These are phyloP conservation scores for Lodderomyces theae DNA, from an alignment of 1,139 yeast species.

Conservation along the genomic window DNA sequence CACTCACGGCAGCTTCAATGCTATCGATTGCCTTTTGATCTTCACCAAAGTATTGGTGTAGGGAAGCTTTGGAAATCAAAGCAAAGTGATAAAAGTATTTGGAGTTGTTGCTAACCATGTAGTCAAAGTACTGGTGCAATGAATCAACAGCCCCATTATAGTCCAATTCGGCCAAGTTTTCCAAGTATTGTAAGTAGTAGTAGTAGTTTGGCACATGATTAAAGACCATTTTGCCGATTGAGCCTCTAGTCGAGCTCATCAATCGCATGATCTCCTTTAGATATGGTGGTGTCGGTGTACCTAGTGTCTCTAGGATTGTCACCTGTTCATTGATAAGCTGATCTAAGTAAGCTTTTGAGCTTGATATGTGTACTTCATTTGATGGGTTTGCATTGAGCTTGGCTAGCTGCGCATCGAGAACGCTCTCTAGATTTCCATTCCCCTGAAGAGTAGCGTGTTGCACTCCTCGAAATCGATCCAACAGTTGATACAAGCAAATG, in stretches of 20 bases:
- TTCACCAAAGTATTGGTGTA: conserved; percentile 76
- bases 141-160: conserved; percentile 73
- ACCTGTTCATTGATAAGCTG: conserved; percentile 56
- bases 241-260: conserved; percentile 31
- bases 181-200: conserved; percentile 65
- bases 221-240: conserved; percentile 46
- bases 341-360: conserved; percentile 50
- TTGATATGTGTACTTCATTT: background rate
- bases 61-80: conserved; percentile 68
- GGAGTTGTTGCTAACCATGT: conserved; percentile 70
- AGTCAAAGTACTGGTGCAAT: conserved; percentile 81
- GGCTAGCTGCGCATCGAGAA: conserved; percentile 2
- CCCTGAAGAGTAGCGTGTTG: background rate
- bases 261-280: conserved; percentile 43
- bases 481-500: conserved; percentile 51
- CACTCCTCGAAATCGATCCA: conserved; percentile 43
- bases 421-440: background rate
- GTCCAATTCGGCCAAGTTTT: conserved; percentile 58
- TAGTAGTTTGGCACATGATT: conserved; percentile 58
- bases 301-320: conserved; percentile 50
- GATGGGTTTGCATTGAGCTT: background rate
- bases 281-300: conserved; percentile 49
- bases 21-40: conserved; percentile 74
- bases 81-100: conserved; percentile 79
- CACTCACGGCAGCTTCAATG: conserved; percentile 82